These are phyloP conservation scores for Agaricales sp. DNA, from an alignment of 1,284 basidiomycete species.

Conservation along the genomic window DNA sequence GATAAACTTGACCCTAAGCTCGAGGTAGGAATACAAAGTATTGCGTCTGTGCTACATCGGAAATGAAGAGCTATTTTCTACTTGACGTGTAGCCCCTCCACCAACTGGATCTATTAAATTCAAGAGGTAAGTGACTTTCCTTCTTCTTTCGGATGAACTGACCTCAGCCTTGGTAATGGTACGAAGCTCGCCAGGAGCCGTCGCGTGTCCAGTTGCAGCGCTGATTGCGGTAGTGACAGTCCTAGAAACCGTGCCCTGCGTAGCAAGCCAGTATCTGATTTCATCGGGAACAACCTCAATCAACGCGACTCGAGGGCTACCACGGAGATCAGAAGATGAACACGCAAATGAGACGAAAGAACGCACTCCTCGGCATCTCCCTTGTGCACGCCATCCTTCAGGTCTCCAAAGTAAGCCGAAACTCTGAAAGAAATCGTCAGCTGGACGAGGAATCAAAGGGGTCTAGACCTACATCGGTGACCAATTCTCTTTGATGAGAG, in stretches of 20 bases:
- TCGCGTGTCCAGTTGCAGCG: constrained; percentile 44
- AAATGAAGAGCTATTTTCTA: too few relatives aligned
- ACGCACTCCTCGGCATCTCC: constrained; percentile 59
- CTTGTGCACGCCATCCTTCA: constrained; percentile 81
- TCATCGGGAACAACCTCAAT: constrained; percentile 79
- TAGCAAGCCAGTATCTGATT: constrained; percentile 67
- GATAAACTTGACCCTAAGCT: too few relatives aligned
- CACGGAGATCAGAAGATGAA: background rate
- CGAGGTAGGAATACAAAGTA: too few relatives aligned
- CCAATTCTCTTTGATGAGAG: constrained; percentile 64
- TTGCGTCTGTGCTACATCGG: too few relatives aligned
- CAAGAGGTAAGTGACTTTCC: constrained; percentile 4
- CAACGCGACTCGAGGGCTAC: constrained; percentile 63
- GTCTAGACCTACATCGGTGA: constrained; percentile 35
- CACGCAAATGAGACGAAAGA: background rate
- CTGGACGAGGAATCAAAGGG: constrained; percentile 3
- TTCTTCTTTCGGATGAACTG: constrained; percentile 4
- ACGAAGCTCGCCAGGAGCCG: constrained; percentile 54
- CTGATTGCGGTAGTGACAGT: constrained; percentile 45
- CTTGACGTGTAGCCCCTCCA: constrained; percentile 28
- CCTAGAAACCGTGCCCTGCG: constrained; percentile 33
- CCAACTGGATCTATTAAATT: constrained; percentile 21
- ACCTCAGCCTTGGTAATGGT: constrained; percentile 55
- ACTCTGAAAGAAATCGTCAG: constrained; percentile 25
- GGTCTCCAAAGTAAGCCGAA: constrained; percentile 79